These are phyloP conservation scores for Russula griseocarnosa DNA, from an alignment of 768 basidiomycete genomes.

Conservation along the genomic window DNA sequence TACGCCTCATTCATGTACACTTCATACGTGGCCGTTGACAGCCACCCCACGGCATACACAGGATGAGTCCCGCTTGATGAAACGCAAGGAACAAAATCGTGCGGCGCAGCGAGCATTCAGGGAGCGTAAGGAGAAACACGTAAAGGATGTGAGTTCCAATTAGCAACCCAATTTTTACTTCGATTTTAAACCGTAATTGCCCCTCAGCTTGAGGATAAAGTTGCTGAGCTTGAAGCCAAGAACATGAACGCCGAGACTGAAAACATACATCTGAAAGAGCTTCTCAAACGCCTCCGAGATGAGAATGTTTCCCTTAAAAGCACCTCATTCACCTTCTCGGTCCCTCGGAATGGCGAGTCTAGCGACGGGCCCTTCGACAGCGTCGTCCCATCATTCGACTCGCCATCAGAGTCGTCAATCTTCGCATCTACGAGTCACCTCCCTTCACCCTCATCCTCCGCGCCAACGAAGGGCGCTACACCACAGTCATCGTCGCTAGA, in stretches of 20 bases:
- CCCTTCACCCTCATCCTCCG: constrained; percentile 28
- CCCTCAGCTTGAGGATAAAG: constrained; percentile 81
- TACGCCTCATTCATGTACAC: not conserved
- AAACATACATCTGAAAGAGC: constrained; percentile 86
- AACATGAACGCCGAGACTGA: constrained; percentile 68
- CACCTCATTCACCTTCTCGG: constrained; percentile 75
- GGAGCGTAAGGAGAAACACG: constrained; percentile 95
- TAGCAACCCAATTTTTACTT: constrained; percentile 8
- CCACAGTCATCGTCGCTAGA: constrained; percentile 35
- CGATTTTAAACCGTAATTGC: not conserved
- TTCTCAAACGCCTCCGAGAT: constrained; percentile 76
- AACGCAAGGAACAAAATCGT: constrained; percentile 96
- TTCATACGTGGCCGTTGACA: constrained; percentile 1
- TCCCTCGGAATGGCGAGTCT: constrained; percentile 46
- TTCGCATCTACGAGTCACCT: constrained; percentile 13
- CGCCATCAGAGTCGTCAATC: constrained; percentile 7
- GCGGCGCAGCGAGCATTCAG: constrained; percentile 97
- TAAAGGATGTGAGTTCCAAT: constrained; percentile 77
- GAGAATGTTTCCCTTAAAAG: constrained; percentile 85
- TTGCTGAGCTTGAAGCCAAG: constrained; percentile 80
- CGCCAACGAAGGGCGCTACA: constrained; percentile 21
- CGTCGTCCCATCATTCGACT: constrained; percentile 23
- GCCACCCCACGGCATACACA: constrained; percentile 31
- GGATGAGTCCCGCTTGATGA: constrained; percentile 72
- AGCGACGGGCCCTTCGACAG: constrained; percentile 26